Percentiles rank a stretch among this genome's conserved stretches.
Conservation (phyloP, 495 filamentous ascomycete species). For the Penicillium steckii region DNA sequence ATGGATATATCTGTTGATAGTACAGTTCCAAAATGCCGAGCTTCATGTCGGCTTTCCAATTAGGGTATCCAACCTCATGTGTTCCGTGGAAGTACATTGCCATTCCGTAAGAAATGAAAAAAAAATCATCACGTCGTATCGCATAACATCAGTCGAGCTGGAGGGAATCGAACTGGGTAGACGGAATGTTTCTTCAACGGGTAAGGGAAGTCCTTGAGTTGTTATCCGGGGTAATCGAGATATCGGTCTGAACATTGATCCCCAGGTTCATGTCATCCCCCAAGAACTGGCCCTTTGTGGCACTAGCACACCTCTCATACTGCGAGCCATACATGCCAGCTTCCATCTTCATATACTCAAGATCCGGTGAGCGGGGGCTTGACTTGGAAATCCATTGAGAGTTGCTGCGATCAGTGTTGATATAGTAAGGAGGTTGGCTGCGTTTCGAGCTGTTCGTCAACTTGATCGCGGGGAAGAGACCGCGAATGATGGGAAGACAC, state of each 20-base stretch:
- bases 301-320: slow-evolving; percentile 6
- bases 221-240: slow-evolving; percentile 19
- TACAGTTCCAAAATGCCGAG: neutral
- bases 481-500: slow-evolving; percentile 56
- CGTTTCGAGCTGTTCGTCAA: slow-evolving; percentile 22
- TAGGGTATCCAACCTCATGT: neutral
- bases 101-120: neutral
- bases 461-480: slow-evolving; percentile 46
- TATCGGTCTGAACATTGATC: slow-evolving; percentile 34
- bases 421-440: slow-evolving; percentile 24
- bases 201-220: slow-evolving; percentile 10
- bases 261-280: slow-evolving; percentile 22
- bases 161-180: neutral
- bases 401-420: slow-evolving; percentile 29
- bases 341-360: slow-evolving; percentile 35
- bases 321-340: slow-evolving; percentile 16
- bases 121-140: slow-evolving; percentile 23
- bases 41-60: neutral
- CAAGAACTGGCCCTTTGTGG: neutral
- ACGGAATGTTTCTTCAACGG: neutral
- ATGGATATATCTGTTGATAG: no score
- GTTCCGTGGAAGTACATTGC: neutral
- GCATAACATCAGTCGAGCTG: neutral
- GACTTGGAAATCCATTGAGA: slow-evolving; percentile 27
- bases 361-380: slow-evolving; percentile 25